These are phyloP conservation scores for Salix dunnii DNA, from an alignment of 345 rosid species.

Conservation along the genomic window DNA sequence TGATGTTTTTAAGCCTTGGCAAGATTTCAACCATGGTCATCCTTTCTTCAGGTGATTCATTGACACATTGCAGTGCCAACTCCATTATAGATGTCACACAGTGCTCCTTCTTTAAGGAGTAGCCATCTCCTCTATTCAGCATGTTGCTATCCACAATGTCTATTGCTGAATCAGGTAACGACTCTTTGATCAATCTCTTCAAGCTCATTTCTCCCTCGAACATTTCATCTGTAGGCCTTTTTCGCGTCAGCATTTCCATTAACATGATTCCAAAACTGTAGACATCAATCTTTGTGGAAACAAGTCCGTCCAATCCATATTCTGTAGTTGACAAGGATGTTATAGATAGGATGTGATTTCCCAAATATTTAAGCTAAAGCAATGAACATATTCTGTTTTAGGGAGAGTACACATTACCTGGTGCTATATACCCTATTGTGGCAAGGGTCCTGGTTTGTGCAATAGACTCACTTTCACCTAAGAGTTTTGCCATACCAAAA, in stretches of 20 bases:
- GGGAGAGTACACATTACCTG: background rate
- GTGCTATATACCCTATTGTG: background rate
- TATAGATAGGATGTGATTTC: background rate
- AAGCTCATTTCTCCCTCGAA: background rate
- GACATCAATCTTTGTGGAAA: background rate
- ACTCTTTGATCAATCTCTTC: background rate
- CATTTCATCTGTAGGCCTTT: background rate
- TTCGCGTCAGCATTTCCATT: background rate
- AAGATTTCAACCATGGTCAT: constrained; percentile 9
- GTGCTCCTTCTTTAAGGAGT: background rate
- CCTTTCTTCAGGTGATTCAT: constrained; percentile 9
- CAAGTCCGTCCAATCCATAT: background rate
- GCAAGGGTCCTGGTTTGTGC: constrained; percentile 2
- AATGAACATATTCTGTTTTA: background rate
- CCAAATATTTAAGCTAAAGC: too few relatives aligned
- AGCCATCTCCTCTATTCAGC: background rate
- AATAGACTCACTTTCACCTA: background rate
- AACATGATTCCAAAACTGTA: constrained; percentile 1
- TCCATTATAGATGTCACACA: background rate
- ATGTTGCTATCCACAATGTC: background rate
- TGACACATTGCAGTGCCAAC: constrained; percentile 2
- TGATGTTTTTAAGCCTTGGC: constrained; percentile 4
- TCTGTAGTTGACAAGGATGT: background rate
- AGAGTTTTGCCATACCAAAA: constrained; percentile 1
- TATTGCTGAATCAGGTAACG: background rate